Evolutionary conservation across 2,329 filamentous ascomycete species (phyloP).

Genomic region (Clarireedia hainanense): DNA sequence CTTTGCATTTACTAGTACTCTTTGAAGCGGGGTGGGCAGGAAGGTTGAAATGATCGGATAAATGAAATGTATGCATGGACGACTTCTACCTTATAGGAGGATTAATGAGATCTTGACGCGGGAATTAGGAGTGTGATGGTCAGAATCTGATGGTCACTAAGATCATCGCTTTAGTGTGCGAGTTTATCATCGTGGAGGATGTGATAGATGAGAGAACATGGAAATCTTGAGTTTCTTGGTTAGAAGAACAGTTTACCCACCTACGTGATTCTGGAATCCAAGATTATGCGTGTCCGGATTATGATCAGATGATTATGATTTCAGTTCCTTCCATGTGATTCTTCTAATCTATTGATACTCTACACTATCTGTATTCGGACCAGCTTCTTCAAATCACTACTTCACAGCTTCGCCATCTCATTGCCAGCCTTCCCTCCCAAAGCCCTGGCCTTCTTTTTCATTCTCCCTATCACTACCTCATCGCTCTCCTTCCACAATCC

Average conservation of each 20-base stretch:
- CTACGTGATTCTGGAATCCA: too few relatives aligned
- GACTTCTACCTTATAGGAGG: too few relatives aligned
- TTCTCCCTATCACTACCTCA: slow-evolving; percentile 36
- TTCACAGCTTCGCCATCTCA: slow-evolving; percentile 29
- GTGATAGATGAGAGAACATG: too few relatives aligned
- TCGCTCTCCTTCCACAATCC: slow-evolving; percentile 37
- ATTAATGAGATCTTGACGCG: too few relatives aligned
- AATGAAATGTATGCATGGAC: not conserved
- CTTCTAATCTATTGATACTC: not conserved
- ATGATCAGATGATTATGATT: too few relatives aligned
- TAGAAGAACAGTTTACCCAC: too few relatives aligned
- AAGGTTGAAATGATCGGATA: not conserved
- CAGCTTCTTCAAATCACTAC: not conserved
- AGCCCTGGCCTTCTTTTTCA: slow-evolving; percentile 27
- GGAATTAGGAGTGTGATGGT: too few relatives aligned
- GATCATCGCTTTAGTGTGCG: too few relatives aligned
- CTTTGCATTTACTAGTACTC: slow-evolving; percentile 1
- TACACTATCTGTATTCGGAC: not conserved
- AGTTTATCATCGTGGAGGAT: too few relatives aligned
- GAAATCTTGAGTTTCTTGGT: too few relatives aligned
- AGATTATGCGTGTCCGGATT: too few relatives aligned
- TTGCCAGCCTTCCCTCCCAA: slow-evolving; percentile 20
- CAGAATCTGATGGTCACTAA: too few relatives aligned
- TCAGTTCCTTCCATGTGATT: not conserved
- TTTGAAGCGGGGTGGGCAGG: not conserved